Evolutionary conservation across 805 yeast species (phyloP), one percentile per base, ranked within the genome.

Genomic region (Kuraishia piskuri): DNA sequence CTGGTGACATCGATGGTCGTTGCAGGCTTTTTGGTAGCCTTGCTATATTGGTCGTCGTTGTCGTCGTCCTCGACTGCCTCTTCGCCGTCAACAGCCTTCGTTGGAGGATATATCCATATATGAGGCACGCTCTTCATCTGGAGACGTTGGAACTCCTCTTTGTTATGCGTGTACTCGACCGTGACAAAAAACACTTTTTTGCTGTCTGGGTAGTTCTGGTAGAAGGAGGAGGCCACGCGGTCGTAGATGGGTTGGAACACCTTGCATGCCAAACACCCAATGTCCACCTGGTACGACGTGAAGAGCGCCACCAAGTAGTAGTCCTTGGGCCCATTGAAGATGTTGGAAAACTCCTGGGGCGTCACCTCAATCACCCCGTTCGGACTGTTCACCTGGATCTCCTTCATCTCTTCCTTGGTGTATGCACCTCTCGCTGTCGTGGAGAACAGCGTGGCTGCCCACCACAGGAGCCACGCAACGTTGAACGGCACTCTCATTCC

Each of bases 81-180:
- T 2, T 58, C 59, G 45, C 56, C 57, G 48, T 62, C 64, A 12
- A 50, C 14, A 4, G 52, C 52, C 20, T 59, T 50, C 5, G 62
- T 50, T 24, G 66, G 61, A 2, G 90, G 90, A 53, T 79, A 75
- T 2, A 86, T 69, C 82, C 90, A 80, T n/a, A 84, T 58, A 55
- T 80, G 83, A 1, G 95, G 94, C 2, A 84, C 80, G 2, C 79
- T 69, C 2, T 66, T 66, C 53, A 86, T 61, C 2, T 68, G 64
- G 52, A 83, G 59, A 9, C 68, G 64, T 23, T 68, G 62, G 55
- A 79, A 77, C 22, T 77, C 60, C 2, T 64, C 60, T 10, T 67
- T 55, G 58, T 83, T 83, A 2, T 69, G 63, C 2, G 62, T 57
- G 51, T 81, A 75, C 55, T 86, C 91, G 12, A 79, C 76, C 46